Evolutionary conservation across 148 eudicot species (phyloP).

Genomic region (Spergularia bocconei): DNA sequence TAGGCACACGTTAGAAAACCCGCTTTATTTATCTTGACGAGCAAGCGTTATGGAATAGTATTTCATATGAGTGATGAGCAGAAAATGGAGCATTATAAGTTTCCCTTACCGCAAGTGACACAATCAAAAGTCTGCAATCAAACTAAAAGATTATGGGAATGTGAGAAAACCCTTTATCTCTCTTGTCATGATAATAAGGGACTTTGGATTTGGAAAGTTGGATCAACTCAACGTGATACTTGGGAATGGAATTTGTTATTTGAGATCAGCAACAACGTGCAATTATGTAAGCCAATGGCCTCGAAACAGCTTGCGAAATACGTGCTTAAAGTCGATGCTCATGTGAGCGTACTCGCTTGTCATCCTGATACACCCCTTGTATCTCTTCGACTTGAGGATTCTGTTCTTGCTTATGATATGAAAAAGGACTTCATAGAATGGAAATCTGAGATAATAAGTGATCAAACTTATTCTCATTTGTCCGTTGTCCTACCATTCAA

Average conservation of each 20-base stretch:
- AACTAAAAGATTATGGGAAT: not conserved
- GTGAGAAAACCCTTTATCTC: conserved; percentile 6
- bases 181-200: not conserved
- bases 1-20: too few species aligned
- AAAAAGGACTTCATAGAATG: not conserved
- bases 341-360: not conserved
- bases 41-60: not conserved
- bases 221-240: not conserved
- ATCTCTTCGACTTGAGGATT: not conserved
- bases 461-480: not conserved
- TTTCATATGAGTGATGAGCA: not conserved
- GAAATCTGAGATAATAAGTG: not conserved
- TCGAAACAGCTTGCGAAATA: not conserved
- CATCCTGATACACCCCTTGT: not conserved
- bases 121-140: not conserved
- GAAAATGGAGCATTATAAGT: not conserved
- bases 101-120: not conserved
- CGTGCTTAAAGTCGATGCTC: not conserved
- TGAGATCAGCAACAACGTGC: not conserved
- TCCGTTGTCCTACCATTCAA: too few species aligned
- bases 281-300: not conserved
- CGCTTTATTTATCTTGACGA: not conserved
- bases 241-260: not conserved
- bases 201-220: not conserved
- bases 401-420: not conserved